Conservation (phyloP, 257 asterid species). For the Solanum sejunctum region DNA sequence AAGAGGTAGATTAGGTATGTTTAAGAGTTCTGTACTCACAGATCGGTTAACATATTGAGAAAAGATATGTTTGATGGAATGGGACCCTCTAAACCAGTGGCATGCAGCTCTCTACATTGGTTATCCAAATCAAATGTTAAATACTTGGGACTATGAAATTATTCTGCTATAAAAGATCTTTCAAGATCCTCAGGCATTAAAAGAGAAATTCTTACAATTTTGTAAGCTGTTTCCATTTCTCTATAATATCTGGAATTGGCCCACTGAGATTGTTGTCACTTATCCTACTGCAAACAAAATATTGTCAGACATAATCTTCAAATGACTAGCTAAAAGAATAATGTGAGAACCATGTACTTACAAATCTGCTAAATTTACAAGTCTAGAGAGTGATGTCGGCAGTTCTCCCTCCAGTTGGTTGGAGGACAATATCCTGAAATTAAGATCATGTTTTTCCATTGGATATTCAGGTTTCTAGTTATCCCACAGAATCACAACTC, state of each 20-base stretch:
- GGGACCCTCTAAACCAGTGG: slow-evolving; percentile 86
- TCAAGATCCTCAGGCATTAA: not conserved
- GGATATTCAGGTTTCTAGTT: slow-evolving; percentile 2
- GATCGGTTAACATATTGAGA: slow-evolving; percentile 35
- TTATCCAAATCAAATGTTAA: slow-evolving; percentile 7
- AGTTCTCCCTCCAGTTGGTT: slow-evolving; percentile 56
- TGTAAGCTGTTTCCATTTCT: slow-evolving; percentile 65
- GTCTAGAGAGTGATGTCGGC: slow-evolving; percentile 46
- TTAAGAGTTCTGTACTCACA: slow-evolving; percentile 43
- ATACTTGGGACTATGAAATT: not conserved
- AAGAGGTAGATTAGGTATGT: not conserved
- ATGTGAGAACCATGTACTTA: slow-evolving; percentile 17
- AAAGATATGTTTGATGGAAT: slow-evolving; percentile 62
- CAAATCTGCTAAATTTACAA: slow-evolving; percentile 59
- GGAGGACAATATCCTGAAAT: slow-evolving; percentile 76
- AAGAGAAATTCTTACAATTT: slow-evolving; percentile 44
- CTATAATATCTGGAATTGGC: slow-evolving; percentile 56
- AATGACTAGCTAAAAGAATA: not conserved
- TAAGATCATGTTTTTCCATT: slow-evolving; percentile 6
- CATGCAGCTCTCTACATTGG: slow-evolving; percentile 64
- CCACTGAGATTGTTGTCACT: slow-evolving; percentile 72
- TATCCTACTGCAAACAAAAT: slow-evolving; percentile 56
- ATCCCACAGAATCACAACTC: not conserved
- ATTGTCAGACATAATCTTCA: slow-evolving; percentile 1
- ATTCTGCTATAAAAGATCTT: not conserved